A percentile compares a stretch with the other conserved stretches of the same genome.
Evolutionary conservation across 2,329 filamentous ascomycete species (phyloP).

Genomic region (Aspergillus amoenus): DNA sequence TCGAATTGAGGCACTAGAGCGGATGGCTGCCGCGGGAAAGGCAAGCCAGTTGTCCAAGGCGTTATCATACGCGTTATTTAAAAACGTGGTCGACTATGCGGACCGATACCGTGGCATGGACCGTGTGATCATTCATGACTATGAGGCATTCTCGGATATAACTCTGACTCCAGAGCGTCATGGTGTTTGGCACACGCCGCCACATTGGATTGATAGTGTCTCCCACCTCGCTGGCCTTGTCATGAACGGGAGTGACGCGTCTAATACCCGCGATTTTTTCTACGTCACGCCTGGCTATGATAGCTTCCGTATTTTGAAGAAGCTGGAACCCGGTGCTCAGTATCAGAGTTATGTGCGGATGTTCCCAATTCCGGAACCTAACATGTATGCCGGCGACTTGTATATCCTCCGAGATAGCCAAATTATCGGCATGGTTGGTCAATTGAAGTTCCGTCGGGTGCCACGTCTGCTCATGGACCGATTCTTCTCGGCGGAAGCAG

Average conservation of each 20-base stretch:
- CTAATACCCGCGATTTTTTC: conserved; percentile 29
- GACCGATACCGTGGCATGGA: conserved; percentile 11
- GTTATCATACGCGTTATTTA: conserved; percentile 9
- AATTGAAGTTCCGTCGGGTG: conserved; percentile 35
- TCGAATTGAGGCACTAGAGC: conserved; percentile 5
- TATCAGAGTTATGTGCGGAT: conserved; percentile 37
- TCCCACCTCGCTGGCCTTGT: conserved; percentile 37
- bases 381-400: conserved; percentile 40
- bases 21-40: not conserved
- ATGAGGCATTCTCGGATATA: conserved; percentile 8
- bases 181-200: conserved; percentile 33
- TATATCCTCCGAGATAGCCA: conserved; percentile 36
- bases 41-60: conserved; percentile 6
- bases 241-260: conserved; percentile 28
- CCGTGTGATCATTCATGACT: conserved; percentile 4
- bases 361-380: conserved; percentile 29
- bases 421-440: conserved; percentile 34
- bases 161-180: conserved; percentile 4
- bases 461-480: conserved; percentile 22
- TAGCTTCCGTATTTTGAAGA: conserved; percentile 25
- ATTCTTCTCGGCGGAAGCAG: conserved; percentile 17
- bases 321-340: conserved; percentile 23
- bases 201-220: conserved; percentile 41
- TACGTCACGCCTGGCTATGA: conserved; percentile 37
- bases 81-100: conserved; percentile 9